phyloP scores from a whole-genome alignment of 176 grass and related monocot species.

The Oryza coarctata region DNA sequence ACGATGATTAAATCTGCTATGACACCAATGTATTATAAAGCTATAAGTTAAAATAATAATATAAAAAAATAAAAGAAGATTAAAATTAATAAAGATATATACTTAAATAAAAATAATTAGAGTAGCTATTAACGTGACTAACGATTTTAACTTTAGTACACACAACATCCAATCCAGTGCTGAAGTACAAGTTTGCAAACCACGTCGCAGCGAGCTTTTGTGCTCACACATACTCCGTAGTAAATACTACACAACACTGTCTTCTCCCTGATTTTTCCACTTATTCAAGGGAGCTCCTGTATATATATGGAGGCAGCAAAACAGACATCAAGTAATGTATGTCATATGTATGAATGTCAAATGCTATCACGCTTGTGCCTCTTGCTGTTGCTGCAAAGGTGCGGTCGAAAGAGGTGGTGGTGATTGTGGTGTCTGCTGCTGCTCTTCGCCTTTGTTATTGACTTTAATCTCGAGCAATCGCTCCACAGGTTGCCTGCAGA shows the following conservation, averaged over 20 bases:
- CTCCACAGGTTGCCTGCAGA: conserved; percentile 69
- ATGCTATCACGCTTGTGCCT: neutral
- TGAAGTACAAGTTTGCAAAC: neutral
- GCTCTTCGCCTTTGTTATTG: conserved; percentile 46
- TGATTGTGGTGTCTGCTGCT: neutral
- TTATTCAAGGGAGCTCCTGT: conserved; percentile 26
- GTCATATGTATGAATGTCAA: conserved; percentile 11
- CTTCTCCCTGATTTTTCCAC: neutral
- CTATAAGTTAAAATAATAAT: too few relatives aligned
- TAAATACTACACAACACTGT: neutral
- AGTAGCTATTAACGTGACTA: too few relatives aligned
- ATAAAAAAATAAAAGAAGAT: too few relatives aligned
- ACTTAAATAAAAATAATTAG: too few relatives aligned
- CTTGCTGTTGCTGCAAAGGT: neutral
- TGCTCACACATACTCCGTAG: conserved; percentile 5
- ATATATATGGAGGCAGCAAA: neutral
- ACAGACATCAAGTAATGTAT: conserved; percentile 15
- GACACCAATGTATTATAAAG: too few relatives aligned
- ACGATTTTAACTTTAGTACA: too few relatives aligned
- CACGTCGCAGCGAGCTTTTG: neutral
- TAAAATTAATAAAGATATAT: too few relatives aligned
- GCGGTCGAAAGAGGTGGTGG: neutral
- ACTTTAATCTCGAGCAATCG: conserved; percentile 60
- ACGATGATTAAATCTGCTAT: too few relatives aligned
- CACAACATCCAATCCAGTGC: too few relatives aligned